Conservation (phyloP, 805 yeast genomes). For the Wickerhamomyces queroliae region DNA sequence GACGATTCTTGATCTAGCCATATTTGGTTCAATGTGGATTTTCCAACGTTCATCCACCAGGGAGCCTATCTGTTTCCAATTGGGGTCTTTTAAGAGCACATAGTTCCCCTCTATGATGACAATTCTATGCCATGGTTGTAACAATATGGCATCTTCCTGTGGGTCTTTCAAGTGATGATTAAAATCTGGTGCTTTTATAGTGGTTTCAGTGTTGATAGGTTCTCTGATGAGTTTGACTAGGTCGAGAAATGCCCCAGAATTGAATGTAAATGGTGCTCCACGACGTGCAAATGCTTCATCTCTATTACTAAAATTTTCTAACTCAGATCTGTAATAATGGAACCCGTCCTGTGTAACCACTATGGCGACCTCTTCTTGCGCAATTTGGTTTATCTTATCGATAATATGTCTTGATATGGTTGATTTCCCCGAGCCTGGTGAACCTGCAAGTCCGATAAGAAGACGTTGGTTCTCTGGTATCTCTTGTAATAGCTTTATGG, state of each 20-base stretch:
- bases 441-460: slow-evolving; percentile 8
- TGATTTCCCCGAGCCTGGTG: slow-evolving; percentile 11
- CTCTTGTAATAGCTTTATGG: slow-evolving; percentile 1
- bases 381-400: slow-evolving; percentile 2
- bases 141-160: slow-evolving; percentile 3
- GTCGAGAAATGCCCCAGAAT: neutral
- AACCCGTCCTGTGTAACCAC: slow-evolving; percentile 3
- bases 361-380: slow-evolving; percentile 1
- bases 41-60: slow-evolving; percentile 11
- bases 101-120: slow-evolving; percentile 16
- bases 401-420: slow-evolving; percentile 5
- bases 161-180: slow-evolving; percentile 15
- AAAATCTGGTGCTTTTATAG: slow-evolving; percentile 10
- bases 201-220: neutral
- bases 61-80: slow-evolving; percentile 9
- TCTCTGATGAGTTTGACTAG: neutral
- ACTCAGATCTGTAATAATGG: slow-evolving; percentile 2
- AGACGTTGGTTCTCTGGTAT: slow-evolving; percentile 5
- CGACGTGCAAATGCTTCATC: slow-evolving; percentile 5
- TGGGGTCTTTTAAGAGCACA: slow-evolving; percentile 9
- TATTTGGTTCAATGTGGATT: slow-evolving; percentile 2
- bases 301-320: neutral
- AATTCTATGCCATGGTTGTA: slow-evolving; percentile 9
- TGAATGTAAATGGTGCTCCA: slow-evolving; percentile 3
- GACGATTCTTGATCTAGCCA: slow-evolving; percentile 5